A percentile compares a stretch with the other conserved stretches of the same genome.
These are phyloP conservation scores for Russula compacta DNA, from an alignment of 768 basidiomycete genomes.

Conservation along the genomic window DNA sequence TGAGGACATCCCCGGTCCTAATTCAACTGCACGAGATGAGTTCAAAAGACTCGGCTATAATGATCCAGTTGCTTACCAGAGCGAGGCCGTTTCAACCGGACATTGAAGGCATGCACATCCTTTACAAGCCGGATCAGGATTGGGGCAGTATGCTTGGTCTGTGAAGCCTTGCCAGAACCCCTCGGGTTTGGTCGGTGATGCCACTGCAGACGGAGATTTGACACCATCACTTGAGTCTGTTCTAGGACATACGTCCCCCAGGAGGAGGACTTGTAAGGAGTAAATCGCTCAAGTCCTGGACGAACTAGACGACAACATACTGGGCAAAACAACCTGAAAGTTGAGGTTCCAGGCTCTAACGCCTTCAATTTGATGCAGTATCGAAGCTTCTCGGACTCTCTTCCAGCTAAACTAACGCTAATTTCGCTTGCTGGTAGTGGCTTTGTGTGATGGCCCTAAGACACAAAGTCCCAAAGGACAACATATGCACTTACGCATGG, in stretches of 20 bases:
- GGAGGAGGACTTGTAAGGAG: conserved; percentile 33
- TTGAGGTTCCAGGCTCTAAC: conserved; percentile 51
- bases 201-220: conserved; percentile 61
- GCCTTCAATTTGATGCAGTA: conserved; percentile 38
- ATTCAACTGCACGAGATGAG: conserved; percentile 29
- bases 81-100: conserved; percentile 51
- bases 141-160: conserved; percentile 26
- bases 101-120: conserved; percentile 53
- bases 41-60: conserved; percentile 8
- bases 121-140: conserved; percentile 52
- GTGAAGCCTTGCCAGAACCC: conserved; percentile 14
- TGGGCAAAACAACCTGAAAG: conserved; percentile 55
- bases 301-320: conserved; percentile 37
- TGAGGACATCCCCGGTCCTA: conserved; percentile 54
- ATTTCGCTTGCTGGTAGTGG: conserved; percentile 52
- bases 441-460: conserved; percentile 33
- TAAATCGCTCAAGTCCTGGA: neutral
- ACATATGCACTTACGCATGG: conserved; percentile 56
- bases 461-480: neutral
- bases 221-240: conserved; percentile 54
- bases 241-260: conserved; percentile 63
- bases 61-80: conserved; percentile 20
- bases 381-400: conserved; percentile 51
- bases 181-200: conserved; percentile 35
- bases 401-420: conserved; percentile 48